These are phyloP conservation scores for Cucumis hystrix DNA, from an alignment of 306 rosid genomes.

Conservation along the genomic window DNA sequence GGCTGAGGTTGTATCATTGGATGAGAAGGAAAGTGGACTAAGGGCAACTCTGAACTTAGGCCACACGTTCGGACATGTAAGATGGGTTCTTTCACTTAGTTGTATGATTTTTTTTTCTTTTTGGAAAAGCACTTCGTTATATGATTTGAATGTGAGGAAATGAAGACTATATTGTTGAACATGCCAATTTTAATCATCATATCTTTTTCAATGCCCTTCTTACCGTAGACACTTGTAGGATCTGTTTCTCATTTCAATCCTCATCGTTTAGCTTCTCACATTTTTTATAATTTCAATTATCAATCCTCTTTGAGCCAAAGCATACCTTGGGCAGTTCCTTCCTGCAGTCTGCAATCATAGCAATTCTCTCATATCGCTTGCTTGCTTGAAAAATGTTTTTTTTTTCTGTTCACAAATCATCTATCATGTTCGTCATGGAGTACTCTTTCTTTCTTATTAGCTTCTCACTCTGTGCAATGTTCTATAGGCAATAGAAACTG, in stretches of 20 bases:
- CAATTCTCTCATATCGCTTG: background rate
- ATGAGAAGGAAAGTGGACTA: slow-evolving; percentile 93
- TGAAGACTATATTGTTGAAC: background rate
- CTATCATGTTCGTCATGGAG: background rate
- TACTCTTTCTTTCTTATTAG: background rate
- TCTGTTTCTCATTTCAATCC: background rate
- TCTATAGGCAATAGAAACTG: slow-evolving; percentile 79
- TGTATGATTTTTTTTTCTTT: background rate
- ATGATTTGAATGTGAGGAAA: background rate
- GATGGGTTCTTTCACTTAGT: slow-evolving; percentile 15
- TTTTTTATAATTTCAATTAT: too few relatives aligned
- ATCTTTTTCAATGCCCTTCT: background rate
- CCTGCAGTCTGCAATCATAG: background rate
- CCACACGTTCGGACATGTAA: slow-evolving; percentile 95
- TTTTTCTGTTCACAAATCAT: background rate
- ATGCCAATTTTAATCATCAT: background rate
- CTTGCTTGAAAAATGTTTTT: background rate
- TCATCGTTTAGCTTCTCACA: background rate
- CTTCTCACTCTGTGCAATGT: slow-evolving; percentile 11
- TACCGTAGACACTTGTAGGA: background rate
- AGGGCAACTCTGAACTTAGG: slow-evolving; percentile 94
- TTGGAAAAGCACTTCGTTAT: too few relatives aligned
- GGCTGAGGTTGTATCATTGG: slow-evolving; percentile 87
- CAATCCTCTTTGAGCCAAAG: background rate
- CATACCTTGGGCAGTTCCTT: background rate